Evolutionary conservation across 257 asterid genomes (phyloP), one percentile per base, ranked within the genome.

Genomic region (Ligustrum vulgare): DNA sequence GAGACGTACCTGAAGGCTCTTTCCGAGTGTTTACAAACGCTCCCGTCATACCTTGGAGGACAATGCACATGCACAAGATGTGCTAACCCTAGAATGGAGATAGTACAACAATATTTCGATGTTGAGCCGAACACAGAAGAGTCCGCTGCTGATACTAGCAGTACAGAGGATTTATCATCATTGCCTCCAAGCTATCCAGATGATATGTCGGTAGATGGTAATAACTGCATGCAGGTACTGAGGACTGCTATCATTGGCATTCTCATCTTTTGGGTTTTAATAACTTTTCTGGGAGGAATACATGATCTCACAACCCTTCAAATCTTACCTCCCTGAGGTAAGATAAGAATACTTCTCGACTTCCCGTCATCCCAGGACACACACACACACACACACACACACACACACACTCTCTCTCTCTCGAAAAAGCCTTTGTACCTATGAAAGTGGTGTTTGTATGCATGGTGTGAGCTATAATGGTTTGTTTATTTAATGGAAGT

Each of bases 21-120:
- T 28, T 79, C 88, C 1, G 91, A 89, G 77, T 75, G 77, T 71
- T 77, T 91, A 35, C 86, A 82, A 82, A 84, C 84, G 4, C 84
- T 89, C 71, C 99, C 98, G 16, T 83, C 90, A 28, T 93, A 88
- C 84, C 97, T 95, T 45, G 97, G 97, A 18, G 97, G 98, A 72
- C 70, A 8, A 39, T 95, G 99, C 90, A 72, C 77, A 49, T 95
- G 98, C 87, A 54, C 77, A 45, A 86, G 82, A 80, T 94, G 99
- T 74, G 77, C 69, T n/a, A 79, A 77, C 67, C 83, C 82, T 56
- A 73, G 71, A 41, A 49, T 79, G 8, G 71, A 75, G 82, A 45
- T 34, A n/a, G 63, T 36, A 22, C 78, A 58, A 74, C 84, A 25
- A 47, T 75, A 49, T 34, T 43, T 45, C 35, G 69, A 67, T 37